Evolutionary conservation across 2,329 filamentous ascomycete genomes (phyloP), one percentile per base, ranked within the genome.

Genomic region (Fusarium sp.): DNA sequence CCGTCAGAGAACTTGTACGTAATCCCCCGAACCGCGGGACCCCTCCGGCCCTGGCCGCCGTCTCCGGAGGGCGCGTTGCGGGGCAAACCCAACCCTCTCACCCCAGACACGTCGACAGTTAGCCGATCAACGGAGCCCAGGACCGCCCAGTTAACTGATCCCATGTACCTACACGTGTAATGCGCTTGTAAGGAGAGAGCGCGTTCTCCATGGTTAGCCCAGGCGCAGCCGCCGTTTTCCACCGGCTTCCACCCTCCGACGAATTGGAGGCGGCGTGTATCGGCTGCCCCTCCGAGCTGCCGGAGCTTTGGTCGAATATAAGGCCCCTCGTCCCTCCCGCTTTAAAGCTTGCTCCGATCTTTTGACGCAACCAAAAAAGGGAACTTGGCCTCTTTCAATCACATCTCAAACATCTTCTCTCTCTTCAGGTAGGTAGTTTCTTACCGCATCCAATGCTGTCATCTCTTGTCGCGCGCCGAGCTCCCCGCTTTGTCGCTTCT

Each of bases 51-150:
- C 18, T 34, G 52, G 63, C n/a, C 58, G 66, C 73, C 64, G 73
- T 69, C 37, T 66, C 70, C 70, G 73, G 73, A 75, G 73, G 67
- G 68, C 59, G 64, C 52, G 68, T 30, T 72, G 73, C 70, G 73
- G 73, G 73, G 73, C 62, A 43, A 37, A 43, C 16, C n/a, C 60
- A 11, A 25, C 41, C 39, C 18, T 32, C 57, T 63, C 59, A 54
- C 50, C 52, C 45, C 71, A 64, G 66, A 45, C 34, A 43, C 48
- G 43, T 52, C 60, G 52, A 37, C 34, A 67, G 66, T 68, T 68
- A 74, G 75, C 75, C 75, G 75, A 75, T 77, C 68, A 74, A 77
- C 75, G 74, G 74, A 76, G 74, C 74, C 41, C 66, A 64, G 52
- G 25, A 66, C 64, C 48, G 63, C 56, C 62, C 63, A 61, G 71